These are phyloP conservation scores for Lactarius hengduanensis DNA, from an alignment of 768 basidiomycete genomes.

Conservation along the genomic window DNA sequence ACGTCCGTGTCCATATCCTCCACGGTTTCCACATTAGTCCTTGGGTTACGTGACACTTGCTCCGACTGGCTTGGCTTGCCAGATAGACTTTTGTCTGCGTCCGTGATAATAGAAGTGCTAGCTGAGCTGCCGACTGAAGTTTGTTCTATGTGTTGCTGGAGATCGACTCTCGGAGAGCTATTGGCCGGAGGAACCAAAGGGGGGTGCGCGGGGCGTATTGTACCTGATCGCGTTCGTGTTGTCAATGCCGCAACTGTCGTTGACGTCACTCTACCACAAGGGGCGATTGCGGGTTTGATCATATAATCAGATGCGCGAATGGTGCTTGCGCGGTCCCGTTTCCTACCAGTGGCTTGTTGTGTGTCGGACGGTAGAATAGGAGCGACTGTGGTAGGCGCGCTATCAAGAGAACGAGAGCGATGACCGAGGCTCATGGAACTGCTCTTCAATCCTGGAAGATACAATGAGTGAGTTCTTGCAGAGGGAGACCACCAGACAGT, in stretches of 20 bases:
- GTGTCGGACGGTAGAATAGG: not conserved
- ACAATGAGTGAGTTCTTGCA: slow-evolving; percentile 2
- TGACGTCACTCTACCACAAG: not conserved
- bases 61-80: not conserved
- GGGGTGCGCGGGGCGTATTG: slow-evolving; percentile 25
- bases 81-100: not conserved
- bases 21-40: not conserved
- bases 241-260: slow-evolving; percentile 13
- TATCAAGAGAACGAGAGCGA: slow-evolving; percentile 25
- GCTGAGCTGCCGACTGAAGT: slow-evolving; percentile 11
- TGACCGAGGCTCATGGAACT: not conserved
- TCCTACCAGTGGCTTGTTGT: slow-evolving; percentile 7
- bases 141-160: slow-evolving; percentile 30
- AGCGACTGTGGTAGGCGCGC: not conserved
- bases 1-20: slow-evolving; percentile 15
- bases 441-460: slow-evolving; percentile 2
- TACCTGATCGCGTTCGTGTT: slow-evolving; percentile 30
- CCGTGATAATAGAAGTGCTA: not conserved
- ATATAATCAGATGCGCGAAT: slow-evolving; percentile 29
- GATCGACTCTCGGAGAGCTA: not conserved
- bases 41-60: not conserved
- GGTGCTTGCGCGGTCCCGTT: slow-evolving; percentile 28
- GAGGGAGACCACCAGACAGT: not conserved
- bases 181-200: slow-evolving; percentile 14
- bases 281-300: slow-evolving; percentile 1